These are phyloP conservation scores for Botrytis paeoniae DNA, from an alignment of 2,329 filamentous ascomycete species.

Conservation along the genomic window DNA sequence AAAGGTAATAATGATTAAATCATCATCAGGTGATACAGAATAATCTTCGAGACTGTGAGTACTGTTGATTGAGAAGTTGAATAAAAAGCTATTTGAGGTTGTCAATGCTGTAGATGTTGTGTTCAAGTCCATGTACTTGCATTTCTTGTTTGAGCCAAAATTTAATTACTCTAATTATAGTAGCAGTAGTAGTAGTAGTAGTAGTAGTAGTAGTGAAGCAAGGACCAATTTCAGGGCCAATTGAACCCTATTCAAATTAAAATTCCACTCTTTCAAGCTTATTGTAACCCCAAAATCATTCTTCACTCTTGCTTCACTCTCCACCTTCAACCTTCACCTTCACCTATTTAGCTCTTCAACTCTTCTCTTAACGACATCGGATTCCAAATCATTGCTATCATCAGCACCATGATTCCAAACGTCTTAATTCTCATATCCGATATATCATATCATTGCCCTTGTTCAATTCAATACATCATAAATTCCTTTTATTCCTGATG, in stretches of 20 bases:
- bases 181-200: not conserved
- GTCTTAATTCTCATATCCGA: not conserved
- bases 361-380: not conserved
- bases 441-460: not conserved
- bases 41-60: too few species aligned
- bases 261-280: not conserved
- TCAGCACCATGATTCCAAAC: not conserved
- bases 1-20: not conserved
- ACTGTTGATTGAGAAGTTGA: not conserved
- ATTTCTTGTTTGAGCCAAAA: conserved; percentile 8
- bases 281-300: not conserved
- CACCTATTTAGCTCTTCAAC: not conserved
- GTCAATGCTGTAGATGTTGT: not conserved
- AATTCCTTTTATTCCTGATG: not conserved
- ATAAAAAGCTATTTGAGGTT: not conserved
- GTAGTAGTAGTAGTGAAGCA: not conserved
- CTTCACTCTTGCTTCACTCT: not conserved
- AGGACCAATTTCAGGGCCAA: not conserved
- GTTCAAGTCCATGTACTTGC: not conserved
- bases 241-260: not conserved
- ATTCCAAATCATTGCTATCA: not conserved
- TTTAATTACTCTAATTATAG: not conserved
- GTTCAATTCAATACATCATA: not conserved
- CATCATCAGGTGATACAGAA: not conserved
- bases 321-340: not conserved